Conservation (phyloP, 768 basidiomycete genomes). For the Tricholoma saponaceum region DNA sequence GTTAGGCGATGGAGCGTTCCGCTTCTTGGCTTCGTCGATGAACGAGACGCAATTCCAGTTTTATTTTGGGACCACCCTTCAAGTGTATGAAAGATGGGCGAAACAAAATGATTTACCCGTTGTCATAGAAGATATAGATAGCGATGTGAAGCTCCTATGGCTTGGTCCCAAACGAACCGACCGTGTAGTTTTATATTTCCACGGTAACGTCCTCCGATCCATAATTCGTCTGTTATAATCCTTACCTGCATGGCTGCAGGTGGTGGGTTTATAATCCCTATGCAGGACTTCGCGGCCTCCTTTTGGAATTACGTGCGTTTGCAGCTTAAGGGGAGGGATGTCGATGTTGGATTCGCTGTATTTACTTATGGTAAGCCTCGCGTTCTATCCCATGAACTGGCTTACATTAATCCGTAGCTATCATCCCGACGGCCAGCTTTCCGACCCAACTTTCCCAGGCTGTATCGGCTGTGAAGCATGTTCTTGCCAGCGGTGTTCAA, state of each 20-base stretch:
- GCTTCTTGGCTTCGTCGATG: slow-evolving; percentile 7
- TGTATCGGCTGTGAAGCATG: slow-evolving; percentile 25
- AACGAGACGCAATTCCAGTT: slow-evolving; percentile 19
- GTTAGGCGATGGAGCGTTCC: slow-evolving; percentile 6
- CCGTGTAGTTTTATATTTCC: slow-evolving; percentile 28
- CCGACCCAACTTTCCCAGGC: slow-evolving; percentile 31
- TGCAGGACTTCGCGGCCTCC: slow-evolving; percentile 13
- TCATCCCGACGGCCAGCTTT: slow-evolving; percentile 30
- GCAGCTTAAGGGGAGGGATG: slow-evolving; percentile 18
- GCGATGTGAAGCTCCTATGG: slow-evolving; percentile 27
- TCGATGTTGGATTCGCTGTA: slow-evolving; percentile 24
- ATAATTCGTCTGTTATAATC: not conserved
- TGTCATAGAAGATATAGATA: slow-evolving; percentile 23
- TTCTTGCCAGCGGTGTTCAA: slow-evolving; percentile 24
- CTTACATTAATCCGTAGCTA: slow-evolving; percentile 14
- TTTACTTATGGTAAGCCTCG: slow-evolving; percentile 27
- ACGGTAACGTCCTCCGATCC: slow-evolving; percentile 15
- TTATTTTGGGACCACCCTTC: slow-evolving; percentile 15
- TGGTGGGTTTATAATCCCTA: slow-evolving; percentile 25
- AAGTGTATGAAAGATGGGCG: slow-evolving; percentile 18
- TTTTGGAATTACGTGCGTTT: slow-evolving; percentile 27
- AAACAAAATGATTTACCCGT: slow-evolving; percentile 13
- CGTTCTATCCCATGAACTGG: not conserved
- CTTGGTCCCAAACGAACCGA: slow-evolving; percentile 25
- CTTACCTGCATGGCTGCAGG: slow-evolving; percentile 16